Evolutionary conservation across 83 land plant genomes (phyloP), one percentile per base, ranked within the genome.

Genomic region (Isoetes engelmannii): DNA sequence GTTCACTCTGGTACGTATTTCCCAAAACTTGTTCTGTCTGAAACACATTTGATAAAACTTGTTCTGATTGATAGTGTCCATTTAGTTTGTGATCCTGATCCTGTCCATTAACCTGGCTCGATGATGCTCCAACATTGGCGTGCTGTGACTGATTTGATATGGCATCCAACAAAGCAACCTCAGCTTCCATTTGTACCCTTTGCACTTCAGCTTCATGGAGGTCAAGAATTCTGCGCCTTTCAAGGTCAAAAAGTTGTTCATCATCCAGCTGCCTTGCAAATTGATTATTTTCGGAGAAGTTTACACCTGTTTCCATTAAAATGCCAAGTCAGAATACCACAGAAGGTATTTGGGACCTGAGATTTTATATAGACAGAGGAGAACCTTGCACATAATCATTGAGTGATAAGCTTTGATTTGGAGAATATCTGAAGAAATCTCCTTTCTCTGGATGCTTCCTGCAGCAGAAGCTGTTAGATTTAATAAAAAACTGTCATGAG

Each of bases 211-310:
- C 28, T 18, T 20, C 8, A 18, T 59, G 62, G 18, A 59, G 8
- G 28, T 59, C 62, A 8, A 59, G 8, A 7, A 59, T 18, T 12
- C 62, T 20, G 18, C 62, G 18, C 8, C 62, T 20, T 59, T 59
- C 62, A 8, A 59, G 8, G 28, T 59, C 62, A 8, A 59, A 7
- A 7, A 12, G 28, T 59, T 37, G 12, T 18, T 59, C 62, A 12
- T 59, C 62, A 8, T 59, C 62, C 28, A 12, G 28, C 28, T 37
- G 12, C 62, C 62, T 59, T 18, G 62, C 62, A 59, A 59, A 19
- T 12, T 8, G 28, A 59, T 59, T 37, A 42, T 28, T 28, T 28
- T 28, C 37, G 2, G 37, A 28, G 37, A 28, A 28, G 37, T 28
- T 28, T 28, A 28, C 37, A 28, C 37, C 37, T 28, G 37, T 28